Percentiles rank a stretch among this genome's conserved stretches.
Evolutionary conservation across 1,139 yeast species (phyloP).

Genomic region (Saccharomycopsis crataegensis): DNA sequence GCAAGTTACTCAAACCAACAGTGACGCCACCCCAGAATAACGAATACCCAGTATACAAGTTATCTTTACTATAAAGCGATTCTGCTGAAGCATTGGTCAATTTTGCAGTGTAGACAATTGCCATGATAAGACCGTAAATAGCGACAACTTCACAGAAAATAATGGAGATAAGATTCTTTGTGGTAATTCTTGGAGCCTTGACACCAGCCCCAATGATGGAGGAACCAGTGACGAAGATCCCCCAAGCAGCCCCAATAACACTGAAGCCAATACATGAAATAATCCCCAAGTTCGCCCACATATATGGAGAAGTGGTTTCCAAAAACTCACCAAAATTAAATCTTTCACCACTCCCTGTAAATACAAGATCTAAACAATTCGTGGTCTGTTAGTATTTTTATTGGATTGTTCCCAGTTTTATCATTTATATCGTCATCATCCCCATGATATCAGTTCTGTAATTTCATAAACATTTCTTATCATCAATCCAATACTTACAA

Average conservation of each 20-base stretch:
- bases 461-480: too few species aligned
- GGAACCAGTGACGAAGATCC: conserved; percentile 93
- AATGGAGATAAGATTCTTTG: conserved; percentile 91
- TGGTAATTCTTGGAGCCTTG: conserved; percentile 92
- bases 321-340: conserved; percentile 88
- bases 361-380: conserved; percentile 50
- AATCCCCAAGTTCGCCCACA: conserved; percentile 95
- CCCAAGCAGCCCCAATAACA: conserved; percentile 99
- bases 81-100: conserved; percentile 56
- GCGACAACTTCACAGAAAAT: conserved; percentile 99
- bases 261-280: conserved; percentile 90
- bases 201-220: conserved; percentile 97
- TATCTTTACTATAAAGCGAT: conserved; percentile 65
- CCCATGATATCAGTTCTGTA: too few species aligned
- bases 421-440: too few species aligned
- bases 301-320: conserved; percentile 81
- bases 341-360: conserved; percentile 86
- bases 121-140: conserved; percentile 95
- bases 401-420: too few species aligned
- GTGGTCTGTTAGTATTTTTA: neutral
- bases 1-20: conserved; percentile 86
- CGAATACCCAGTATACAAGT: conserved; percentile 88
- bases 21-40: conserved; percentile 98
- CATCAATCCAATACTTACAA: conserved; percentile 23
- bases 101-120: conserved; percentile 93